These are phyloP conservation scores for Ustilago hordei DNA, from an alignment of 1,284 basidiomycete genomes.

Conservation along the genomic window DNA sequence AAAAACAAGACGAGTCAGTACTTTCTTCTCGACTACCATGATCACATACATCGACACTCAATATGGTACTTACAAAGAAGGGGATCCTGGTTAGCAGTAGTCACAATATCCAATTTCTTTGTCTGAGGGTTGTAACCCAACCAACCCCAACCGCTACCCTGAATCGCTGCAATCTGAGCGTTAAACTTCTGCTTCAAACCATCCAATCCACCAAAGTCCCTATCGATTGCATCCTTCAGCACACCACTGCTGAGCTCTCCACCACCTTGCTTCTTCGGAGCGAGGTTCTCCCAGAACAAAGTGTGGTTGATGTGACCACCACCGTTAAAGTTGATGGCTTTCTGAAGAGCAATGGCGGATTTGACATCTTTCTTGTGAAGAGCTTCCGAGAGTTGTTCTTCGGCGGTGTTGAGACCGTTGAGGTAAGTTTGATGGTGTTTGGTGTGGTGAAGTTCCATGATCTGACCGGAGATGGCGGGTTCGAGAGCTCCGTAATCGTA, in stretches of 20 bases:
- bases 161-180: slow-evolving; percentile 63
- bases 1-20: background rate
- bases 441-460: slow-evolving; percentile 68
- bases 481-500: slow-evolving; percentile 68
- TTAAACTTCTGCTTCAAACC: slow-evolving; percentile 63
- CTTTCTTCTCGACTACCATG: background rate
- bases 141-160: slow-evolving; percentile 69
- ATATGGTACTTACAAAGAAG: slow-evolving; percentile 49
- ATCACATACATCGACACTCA: background rate
- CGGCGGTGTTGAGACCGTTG: slow-evolving; percentile 66
- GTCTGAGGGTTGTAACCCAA: slow-evolving; percentile 60
- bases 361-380: slow-evolving; percentile 61
- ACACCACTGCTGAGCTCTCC: slow-evolving; percentile 60
- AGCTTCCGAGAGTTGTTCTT: slow-evolving; percentile 61
- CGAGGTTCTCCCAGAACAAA: slow-evolving; percentile 68
- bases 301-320: slow-evolving; percentile 70
- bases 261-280: slow-evolving; percentile 62
- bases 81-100: slow-evolving; percentile 68
- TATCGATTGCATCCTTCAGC: slow-evolving; percentile 65
- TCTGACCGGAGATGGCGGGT: slow-evolving; percentile 65
- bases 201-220: slow-evolving; percentile 66
- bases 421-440: slow-evolving; percentile 70
- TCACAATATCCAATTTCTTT: slow-evolving; percentile 63
- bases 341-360: slow-evolving; percentile 54
- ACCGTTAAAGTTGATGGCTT: slow-evolving; percentile 69